Base-by-base conservation (phyloP, 805 yeast genomes). In the Metschnikowia santaceciliae region DNA sequence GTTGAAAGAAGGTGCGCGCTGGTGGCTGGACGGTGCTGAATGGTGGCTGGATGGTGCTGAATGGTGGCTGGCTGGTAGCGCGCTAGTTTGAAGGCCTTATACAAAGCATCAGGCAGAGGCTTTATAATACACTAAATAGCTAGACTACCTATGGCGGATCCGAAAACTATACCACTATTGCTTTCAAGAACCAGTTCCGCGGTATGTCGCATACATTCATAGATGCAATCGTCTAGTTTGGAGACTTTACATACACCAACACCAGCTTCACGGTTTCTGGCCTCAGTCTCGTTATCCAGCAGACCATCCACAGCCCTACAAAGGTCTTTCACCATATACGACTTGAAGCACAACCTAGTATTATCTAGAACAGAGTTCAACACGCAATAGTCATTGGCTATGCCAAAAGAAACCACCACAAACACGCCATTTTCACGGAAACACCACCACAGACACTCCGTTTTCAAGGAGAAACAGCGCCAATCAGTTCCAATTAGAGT, bases 331-430 rank as follows among this genome's bases (percentile, higher is more conserved):
- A 89, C 56, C 1, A 92, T 87, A 47, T 61, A 72, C 0, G 96
- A 83, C 1, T 77, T 65, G 62, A 78, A 90, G 0, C 96, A 96
- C 35, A 59, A 53, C 10, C 64, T 66, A 0, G 77, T 79, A 19
- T 90, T 76, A 50, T 91, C 95, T 22, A 81, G 64, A 0, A 96
- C 90, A 0, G 95, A 84, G 61, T 83, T 77, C 58, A 82, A 69
- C 3, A 92, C 97, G 66, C 98, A 91, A 65, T 72, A 90, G 63
- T 91, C 98, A 55, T 83, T 82, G 0, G 97, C 97, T 19, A 91
- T 60, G 0, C 97, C 98, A 1, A 84, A 92, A 20, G 88, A 77
- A 42, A 75, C 81, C 1, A 90, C 90, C 40, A 82, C 3, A 17
- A 17, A 17, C 19, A 17, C 19, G 19, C 19, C 19, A 2, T 17